These are phyloP conservation scores for Neonectria punicea DNA, from an alignment of 2,329 filamentous ascomycete species.

Conservation along the genomic window DNA sequence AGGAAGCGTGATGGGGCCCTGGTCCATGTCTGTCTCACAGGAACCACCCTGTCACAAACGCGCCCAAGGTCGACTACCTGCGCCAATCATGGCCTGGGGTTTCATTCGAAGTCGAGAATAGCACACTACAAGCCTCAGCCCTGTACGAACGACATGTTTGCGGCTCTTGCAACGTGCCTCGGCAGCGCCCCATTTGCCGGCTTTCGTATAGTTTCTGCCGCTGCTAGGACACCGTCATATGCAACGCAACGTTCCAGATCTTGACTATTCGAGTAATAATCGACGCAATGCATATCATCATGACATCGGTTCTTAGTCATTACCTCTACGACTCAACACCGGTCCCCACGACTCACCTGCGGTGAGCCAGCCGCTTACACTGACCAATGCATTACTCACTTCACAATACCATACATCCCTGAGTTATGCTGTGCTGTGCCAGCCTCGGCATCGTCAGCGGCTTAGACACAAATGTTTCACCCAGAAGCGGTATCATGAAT, in stretches of 20 bases:
- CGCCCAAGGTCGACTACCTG: conserved; percentile 7
- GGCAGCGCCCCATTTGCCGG: conserved; percentile 7
- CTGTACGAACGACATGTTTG: conserved; percentile 16
- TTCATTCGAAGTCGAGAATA: conserved; percentile 24
- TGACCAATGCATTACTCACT: not conserved
- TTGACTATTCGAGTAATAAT: not conserved
- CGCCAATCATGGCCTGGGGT: conserved; percentile 26
- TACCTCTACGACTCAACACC: not conserved
- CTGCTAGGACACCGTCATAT: not conserved
- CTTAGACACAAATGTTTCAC: not conserved
- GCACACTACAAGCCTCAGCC: conserved; percentile 17
- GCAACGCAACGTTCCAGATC: not conserved
- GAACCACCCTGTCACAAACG: conserved; percentile 17
- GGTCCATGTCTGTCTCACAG: conserved; percentile 18
- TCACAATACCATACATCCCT: not conserved
- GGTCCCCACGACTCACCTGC: not conserved
- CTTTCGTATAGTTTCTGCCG: not conserved
- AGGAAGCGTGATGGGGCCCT: conserved; percentile 22
- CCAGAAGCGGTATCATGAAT: not conserved
- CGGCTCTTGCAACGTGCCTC: conserved; percentile 2
- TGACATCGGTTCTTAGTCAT: conserved; percentile 5
- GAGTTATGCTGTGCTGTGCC: not conserved
- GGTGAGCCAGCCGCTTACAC: not conserved
- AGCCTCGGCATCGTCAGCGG: not conserved
- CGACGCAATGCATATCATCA: not conserved